Conservation (phyloP, 1,284 basidiomycete genomes). For the Trichosporon coremiiforme region DNA sequence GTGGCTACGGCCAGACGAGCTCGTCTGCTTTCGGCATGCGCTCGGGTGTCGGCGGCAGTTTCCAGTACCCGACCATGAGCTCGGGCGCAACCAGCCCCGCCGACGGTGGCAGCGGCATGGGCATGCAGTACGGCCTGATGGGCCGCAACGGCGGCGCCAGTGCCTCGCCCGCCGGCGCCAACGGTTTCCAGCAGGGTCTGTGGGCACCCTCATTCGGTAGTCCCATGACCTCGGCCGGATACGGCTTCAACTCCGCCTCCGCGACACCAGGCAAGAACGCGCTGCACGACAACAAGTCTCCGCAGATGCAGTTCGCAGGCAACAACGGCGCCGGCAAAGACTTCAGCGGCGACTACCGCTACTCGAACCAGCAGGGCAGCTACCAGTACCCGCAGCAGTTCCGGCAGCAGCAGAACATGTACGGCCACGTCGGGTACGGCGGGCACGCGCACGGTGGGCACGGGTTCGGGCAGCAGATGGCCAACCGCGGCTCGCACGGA, state of each 20-base stretch:
- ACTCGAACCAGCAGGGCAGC: constrained; percentile 18
- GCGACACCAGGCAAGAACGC: neutral
- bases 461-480: constrained; percentile 34
- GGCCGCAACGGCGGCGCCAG: constrained; percentile 28
- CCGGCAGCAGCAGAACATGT: constrained; percentile 20
- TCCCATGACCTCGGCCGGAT: constrained; percentile 38
- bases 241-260: constrained; percentile 26
- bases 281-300: constrained; percentile 31
- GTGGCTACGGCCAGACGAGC: constrained; percentile 29
- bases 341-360: constrained; percentile 21
- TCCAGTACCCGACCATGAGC: constrained; percentile 27
- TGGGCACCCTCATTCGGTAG: constrained; percentile 49
- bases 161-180: constrained; percentile 20
- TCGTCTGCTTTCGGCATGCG: constrained; percentile 24
- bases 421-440: constrained; percentile 24
- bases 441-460: constrained; percentile 19
- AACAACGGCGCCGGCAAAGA: constrained; percentile 26
- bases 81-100: constrained; percentile 31
- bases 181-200: constrained; percentile 41
- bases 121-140: constrained; percentile 33
- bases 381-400: constrained; percentile 28
- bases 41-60: constrained; percentile 17
- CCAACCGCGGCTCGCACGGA: constrained; percentile 17
- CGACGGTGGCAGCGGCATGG: constrained; percentile 26
- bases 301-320: constrained; percentile 23